Conservation (phyloP, 2,329 filamentous ascomycete genomes). For the Aspergillus udagawae region DNA sequence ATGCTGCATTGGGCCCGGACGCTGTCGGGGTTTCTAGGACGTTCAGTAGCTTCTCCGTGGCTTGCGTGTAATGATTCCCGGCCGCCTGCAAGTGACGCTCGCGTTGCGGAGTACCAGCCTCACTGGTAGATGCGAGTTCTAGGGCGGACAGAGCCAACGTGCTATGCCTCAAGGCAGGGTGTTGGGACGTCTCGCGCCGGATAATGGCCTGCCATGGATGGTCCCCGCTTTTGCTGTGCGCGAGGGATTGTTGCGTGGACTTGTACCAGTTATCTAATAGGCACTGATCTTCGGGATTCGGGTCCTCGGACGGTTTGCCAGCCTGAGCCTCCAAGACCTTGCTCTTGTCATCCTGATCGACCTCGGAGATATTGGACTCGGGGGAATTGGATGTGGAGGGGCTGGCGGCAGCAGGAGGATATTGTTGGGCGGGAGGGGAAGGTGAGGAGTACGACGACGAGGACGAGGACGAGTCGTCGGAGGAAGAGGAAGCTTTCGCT, state of each 20-base stretch:
- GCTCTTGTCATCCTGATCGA: not conserved
- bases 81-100: not conserved
- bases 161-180: conserved; percentile 3
- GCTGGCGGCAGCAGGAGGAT: not conserved
- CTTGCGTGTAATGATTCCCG: not conserved
- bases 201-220: conserved; percentile 5
- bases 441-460: not conserved
- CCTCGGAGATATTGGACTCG: not conserved
- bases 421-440: not conserved
- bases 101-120: not conserved
- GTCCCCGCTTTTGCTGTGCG: conserved; percentile 1
- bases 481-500: not conserved
- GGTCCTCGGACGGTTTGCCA: not conserved
- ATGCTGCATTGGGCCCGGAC: not conserved
- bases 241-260: not conserved
- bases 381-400: not conserved
- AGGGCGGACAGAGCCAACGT: conserved; percentile 6
- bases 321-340: not conserved
- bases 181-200: not conserved
- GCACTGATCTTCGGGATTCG: not conserved
- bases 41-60: not conserved
- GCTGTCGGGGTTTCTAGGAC: not conserved
- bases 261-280: not conserved
- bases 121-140: not conserved
- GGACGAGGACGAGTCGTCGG: not conserved